Conservation (phyloP, 139 green algal genomes). For the Micractinium sp. region DNA sequence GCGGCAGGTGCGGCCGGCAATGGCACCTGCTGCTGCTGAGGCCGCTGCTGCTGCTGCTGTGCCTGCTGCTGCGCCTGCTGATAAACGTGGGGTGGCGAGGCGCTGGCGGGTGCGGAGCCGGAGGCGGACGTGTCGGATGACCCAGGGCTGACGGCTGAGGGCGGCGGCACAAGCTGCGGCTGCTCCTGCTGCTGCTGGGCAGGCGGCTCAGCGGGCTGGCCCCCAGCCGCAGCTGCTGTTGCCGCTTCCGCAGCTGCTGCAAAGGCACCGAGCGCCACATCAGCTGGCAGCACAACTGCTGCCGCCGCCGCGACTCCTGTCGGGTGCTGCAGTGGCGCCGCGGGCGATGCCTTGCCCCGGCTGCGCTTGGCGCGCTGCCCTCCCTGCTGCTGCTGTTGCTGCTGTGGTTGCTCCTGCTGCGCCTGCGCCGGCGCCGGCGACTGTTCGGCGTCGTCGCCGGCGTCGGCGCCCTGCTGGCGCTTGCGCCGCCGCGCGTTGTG, state of each 20-base stretch:
- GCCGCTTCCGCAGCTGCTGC: background rate
- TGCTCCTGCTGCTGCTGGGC: background rate
- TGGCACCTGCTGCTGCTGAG: background rate
- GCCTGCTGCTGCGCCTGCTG: background rate
- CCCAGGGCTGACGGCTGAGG: background rate
- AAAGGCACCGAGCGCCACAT: background rate
- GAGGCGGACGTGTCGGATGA: background rate
- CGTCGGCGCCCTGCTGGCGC: background rate
- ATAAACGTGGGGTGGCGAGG: background rate
- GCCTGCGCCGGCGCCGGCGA: background rate
- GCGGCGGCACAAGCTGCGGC: background rate
- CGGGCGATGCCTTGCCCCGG: background rate
- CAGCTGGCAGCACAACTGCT: background rate
- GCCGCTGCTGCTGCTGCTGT: background rate
- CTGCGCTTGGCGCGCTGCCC: conserved; percentile 25
- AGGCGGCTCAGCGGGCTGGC: background rate
- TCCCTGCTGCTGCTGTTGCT: background rate
- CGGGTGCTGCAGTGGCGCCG: background rate
- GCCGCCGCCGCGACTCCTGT: background rate
- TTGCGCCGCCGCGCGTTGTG: conserved; percentile 48
- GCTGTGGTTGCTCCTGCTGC: background rate
- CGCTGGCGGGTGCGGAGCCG: background rate
- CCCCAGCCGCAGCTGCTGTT: background rate
- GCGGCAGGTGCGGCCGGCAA: background rate
- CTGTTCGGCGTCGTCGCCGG: too few species aligned